phyloP scores from a whole-genome alignment of 495 filamentous ascomycete species.

The Extremus antarcticus region DNA sequence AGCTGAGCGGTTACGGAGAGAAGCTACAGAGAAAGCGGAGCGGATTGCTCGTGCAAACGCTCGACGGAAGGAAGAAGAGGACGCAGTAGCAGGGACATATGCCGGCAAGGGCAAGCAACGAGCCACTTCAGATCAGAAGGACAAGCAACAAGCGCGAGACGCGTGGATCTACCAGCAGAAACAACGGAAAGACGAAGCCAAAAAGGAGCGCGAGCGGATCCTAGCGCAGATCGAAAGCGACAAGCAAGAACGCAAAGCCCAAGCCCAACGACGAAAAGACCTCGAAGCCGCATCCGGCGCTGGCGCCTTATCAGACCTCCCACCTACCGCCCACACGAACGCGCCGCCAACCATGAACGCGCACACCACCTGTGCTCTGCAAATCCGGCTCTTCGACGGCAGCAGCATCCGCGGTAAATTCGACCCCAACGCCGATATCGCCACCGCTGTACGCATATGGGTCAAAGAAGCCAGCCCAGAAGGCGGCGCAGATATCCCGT shows the following conservation, averaged over 20 bases:
- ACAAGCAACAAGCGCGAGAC: slow-evolving; percentile 14
- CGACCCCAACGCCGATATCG: slow-evolving; percentile 44
- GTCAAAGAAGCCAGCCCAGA: slow-evolving; percentile 36
- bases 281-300: slow-evolving; percentile 13
- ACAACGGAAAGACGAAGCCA: slow-evolving; percentile 24
- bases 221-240: slow-evolving; percentile 36
- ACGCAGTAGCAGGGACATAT: slow-evolving; percentile 2
- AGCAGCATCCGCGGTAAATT: slow-evolving; percentile 65
- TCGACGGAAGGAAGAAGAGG: slow-evolving; percentile 11
- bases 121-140: slow-evolving; percentile 3
- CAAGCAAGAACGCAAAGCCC: slow-evolving; percentile 48
- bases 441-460: slow-evolving; percentile 61
- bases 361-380: slow-evolving; percentile 45
- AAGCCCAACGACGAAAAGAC: slow-evolving; percentile 40
- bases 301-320: neutral
- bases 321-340: neutral
- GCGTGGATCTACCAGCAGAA: slow-evolving; percentile 11
- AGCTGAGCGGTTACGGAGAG: slow-evolving; percentile 8
- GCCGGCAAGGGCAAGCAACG: slow-evolving; percentile 15
- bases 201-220: slow-evolving; percentile 27
- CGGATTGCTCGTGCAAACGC: slow-evolving; percentile 10
- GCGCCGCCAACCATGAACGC: neutral
- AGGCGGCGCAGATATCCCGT: slow-evolving; percentile 40
- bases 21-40: slow-evolving; percentile 17
- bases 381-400: slow-evolving; percentile 78